Conservation (phyloP, 805 yeast genomes). For the Hemisphaericaspora nanyangensis region DNA sequence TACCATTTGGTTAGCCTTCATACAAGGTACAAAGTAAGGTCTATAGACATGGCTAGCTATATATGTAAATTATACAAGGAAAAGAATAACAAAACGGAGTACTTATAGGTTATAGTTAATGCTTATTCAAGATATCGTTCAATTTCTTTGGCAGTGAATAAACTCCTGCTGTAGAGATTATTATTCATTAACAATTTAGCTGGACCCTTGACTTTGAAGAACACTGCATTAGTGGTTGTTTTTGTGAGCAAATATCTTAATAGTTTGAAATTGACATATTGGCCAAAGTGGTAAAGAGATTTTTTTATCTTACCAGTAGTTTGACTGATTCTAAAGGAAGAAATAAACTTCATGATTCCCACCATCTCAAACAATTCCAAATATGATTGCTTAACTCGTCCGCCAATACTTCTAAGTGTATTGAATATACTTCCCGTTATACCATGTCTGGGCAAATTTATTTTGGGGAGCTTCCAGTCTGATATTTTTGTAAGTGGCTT, state of each 20-base stretch:
- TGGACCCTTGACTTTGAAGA: slow-evolving; percentile 25
- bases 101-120: no score
- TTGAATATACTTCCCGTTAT: slow-evolving; percentile 1
- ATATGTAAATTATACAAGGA: no score
- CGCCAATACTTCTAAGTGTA: not conserved
- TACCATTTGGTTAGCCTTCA: no score
- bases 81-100: no score
- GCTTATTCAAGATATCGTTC: slow-evolving; percentile 9
- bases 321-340: not conserved
- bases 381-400: not conserved
- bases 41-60: no score
- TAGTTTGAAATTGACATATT: not conserved
- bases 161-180: slow-evolving; percentile 10
- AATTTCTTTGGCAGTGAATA: slow-evolving; percentile 16
- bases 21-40: no score
- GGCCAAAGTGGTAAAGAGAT: not conserved
- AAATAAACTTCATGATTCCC: not conserved
- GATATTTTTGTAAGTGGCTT: not conserved
- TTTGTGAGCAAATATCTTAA: not conserved
- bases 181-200: slow-evolving; percentile 20
- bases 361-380: not conserved
- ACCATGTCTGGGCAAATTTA: slow-evolving; percentile 2
- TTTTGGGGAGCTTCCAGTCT: slow-evolving; percentile 1
- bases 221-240: slow-evolving; percentile 16
- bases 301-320: not conserved